Evolutionary conservation across 116 monocot species (phyloP), one percentile per base, ranked within the genome.

Genomic region (Posidonia oceanica): DNA sequence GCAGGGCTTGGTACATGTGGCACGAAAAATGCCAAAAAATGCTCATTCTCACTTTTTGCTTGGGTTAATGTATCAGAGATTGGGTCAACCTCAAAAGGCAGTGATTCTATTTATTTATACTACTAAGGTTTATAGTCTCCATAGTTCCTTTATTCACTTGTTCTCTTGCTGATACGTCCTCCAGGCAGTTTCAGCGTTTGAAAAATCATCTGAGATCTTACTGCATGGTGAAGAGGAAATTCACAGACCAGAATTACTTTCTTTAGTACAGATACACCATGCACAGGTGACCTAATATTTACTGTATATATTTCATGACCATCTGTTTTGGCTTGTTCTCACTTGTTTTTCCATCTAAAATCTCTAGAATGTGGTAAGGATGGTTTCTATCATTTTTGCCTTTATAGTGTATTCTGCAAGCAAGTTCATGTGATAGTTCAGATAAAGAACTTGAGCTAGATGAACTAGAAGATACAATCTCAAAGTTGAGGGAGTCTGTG

Each of bases 41-140:
- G 97, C 97, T 60, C 92, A 97, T 75, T 83, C 85, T 61, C 92
- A 97, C 80, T 91, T 87, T 72, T 42, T 91, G 16, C 85, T 97
- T 55, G 97, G 97, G 20, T 64, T 97, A 53, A 97, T 97, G 92
- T 89, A 92, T 76, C 92, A 97, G 66, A 91, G 97, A 68, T 73
- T 97, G 69, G 85, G 87, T 48, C 97, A 97, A 78, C 92, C 89
- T 63, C 97, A 92, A 38, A 97, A 97, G 89, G 97, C 84, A 78
- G 64, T 59, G 52, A 17, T 53, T 11, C 7, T 72, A 3, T 53
- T 65, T 44, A 6, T 36, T 36, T 64, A 0, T 62, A 12, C 2
- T 1, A 16, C 14, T 23, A 53, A 64, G 36, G 20, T 21, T 12
- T 57, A 18, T 15, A 16, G 2, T 3, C 36, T 6, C 21, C 20